phyloP scores from a whole-genome alignment of 352 stramenopile species.

The Globisporangium parvum region DNA sequence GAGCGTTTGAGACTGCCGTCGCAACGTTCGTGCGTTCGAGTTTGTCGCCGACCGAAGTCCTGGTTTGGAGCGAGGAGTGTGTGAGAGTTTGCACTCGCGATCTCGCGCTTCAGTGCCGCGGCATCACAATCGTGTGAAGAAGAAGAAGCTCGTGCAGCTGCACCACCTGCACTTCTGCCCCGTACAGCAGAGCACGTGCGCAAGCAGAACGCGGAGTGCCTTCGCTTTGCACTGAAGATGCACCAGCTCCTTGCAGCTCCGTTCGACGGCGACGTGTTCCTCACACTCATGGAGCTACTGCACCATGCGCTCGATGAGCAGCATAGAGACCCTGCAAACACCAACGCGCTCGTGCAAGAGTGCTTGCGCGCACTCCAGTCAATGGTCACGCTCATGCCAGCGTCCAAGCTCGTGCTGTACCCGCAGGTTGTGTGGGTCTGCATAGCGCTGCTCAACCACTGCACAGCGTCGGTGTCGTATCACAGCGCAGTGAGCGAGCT shows the following conservation, averaged over 20 bases:
- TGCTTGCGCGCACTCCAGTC: slow-evolving; percentile 34
- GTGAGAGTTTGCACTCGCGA: slow-evolving; percentile 44
- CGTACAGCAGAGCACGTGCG: neutral
- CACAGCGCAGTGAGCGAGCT: slow-evolving; percentile 30
- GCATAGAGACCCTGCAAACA: slow-evolving; percentile 8
- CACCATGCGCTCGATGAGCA: slow-evolving; percentile 39
- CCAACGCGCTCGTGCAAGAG: slow-evolving; percentile 30
- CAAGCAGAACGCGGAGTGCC: slow-evolving; percentile 20
- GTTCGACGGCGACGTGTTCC: slow-evolving; percentile 59
- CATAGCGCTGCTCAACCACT: slow-evolving; percentile 62
- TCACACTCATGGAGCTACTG: slow-evolving; percentile 50
- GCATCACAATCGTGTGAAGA: slow-evolving; percentile 2
- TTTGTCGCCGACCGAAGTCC: slow-evolving; percentile 22
- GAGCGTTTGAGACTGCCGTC: slow-evolving; percentile 13
- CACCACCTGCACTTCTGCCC: neutral
- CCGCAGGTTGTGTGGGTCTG: slow-evolving; percentile 72
- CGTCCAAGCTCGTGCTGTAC: slow-evolving; percentile 52
- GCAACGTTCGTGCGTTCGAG: slow-evolving; percentile 3
- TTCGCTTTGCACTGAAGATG: slow-evolving; percentile 47
- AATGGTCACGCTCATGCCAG: slow-evolving; percentile 43
- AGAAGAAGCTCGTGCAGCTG: neutral
- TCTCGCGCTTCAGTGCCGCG: slow-evolving; percentile 18
- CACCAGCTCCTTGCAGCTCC: slow-evolving; percentile 38
- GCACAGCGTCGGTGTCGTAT: slow-evolving; percentile 15
- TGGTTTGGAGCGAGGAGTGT: slow-evolving; percentile 51